Evolutionary conservation across 2,329 filamentous ascomycete species (phyloP).

Genomic region (Nectriaceae sp.): DNA sequence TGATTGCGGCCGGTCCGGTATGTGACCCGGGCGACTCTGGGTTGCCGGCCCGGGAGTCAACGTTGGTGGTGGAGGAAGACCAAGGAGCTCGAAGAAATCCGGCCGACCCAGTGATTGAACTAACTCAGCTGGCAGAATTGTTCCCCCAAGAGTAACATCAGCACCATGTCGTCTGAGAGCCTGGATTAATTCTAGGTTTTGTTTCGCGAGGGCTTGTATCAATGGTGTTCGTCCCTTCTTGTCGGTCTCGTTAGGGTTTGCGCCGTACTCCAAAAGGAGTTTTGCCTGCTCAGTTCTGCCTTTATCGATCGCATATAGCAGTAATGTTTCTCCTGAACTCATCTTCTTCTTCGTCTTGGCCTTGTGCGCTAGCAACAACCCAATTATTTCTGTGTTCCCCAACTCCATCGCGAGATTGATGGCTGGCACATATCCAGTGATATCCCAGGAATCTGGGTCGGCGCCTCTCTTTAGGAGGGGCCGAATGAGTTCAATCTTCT

Average conservation of each 20-base stretch:
- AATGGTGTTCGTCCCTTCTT: constrained; percentile 35
- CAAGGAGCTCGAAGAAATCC: constrained; percentile 28
- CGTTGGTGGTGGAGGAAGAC: no score
- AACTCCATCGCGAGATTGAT: constrained; percentile 30
- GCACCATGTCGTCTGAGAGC: constrained; percentile 32
- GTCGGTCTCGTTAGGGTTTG: constrained; percentile 33
- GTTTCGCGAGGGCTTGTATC: constrained; percentile 32
- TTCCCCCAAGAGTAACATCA: constrained; percentile 17
- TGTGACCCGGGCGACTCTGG: no score
- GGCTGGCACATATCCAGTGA: constrained; percentile 19
- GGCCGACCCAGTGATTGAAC: constrained; percentile 24
- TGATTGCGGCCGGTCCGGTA: constrained; percentile 14
- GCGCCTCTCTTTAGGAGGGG: constrained; percentile 38
- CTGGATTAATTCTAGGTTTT: constrained; percentile 30
- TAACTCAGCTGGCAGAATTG: constrained; percentile 24
- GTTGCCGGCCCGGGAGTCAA: no score
- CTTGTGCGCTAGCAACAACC: constrained; percentile 31
- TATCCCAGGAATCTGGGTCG: constrained; percentile 29
- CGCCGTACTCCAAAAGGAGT: constrained; percentile 34
- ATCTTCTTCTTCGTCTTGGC: constrained; percentile 29
- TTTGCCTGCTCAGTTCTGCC: constrained; percentile 22
- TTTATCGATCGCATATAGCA: constrained; percentile 33
- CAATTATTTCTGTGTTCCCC: constrained; percentile 24
- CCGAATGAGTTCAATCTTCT: constrained; percentile 29
- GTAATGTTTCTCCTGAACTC: constrained; percentile 31